Conservation (phyloP, 2,329 filamentous ascomycete species). For the Taxawa tesnikishii region DNA sequence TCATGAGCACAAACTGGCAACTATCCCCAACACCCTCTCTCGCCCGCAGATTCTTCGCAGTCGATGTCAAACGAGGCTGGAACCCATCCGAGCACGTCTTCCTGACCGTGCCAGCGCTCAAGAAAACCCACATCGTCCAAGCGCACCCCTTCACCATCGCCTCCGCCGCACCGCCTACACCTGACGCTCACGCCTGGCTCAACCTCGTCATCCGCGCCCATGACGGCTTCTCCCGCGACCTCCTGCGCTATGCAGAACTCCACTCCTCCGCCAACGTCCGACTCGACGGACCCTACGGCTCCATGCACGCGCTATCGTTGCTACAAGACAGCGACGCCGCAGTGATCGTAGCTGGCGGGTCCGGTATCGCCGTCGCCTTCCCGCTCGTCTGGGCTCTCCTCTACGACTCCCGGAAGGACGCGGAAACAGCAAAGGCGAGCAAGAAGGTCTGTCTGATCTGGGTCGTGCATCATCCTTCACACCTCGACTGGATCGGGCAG, state of each 20-base stretch:
- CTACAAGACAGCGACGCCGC: conserved; percentile 37
- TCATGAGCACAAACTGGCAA: conserved; percentile 35
- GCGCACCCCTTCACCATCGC: conserved; percentile 57
- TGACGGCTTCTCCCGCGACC: conserved; percentile 45
- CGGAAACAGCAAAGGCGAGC: conserved; percentile 10
- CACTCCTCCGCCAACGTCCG: conserved; percentile 34
- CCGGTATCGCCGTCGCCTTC: conserved; percentile 52
- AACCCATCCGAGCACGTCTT: conserved; percentile 52
- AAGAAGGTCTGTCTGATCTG: conserved; percentile 41
- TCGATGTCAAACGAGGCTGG: conserved; percentile 40
- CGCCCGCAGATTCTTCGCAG: conserved; percentile 3
- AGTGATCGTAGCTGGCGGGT: conserved; percentile 50
- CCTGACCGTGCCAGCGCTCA: conserved; percentile 44
- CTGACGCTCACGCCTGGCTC: conserved; percentile 36
- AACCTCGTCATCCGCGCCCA: conserved; percentile 48
- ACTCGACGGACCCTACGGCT: conserved; percentile 56
- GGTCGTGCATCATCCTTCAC: conserved; percentile 42
- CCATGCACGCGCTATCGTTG: conserved; percentile 40
- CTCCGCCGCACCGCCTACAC: conserved; percentile 38
- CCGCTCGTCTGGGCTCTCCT: conserved; percentile 42
- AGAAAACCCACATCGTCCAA: conserved; percentile 41
- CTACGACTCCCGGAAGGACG: conserved; percentile 9
- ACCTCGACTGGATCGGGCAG: conserved; percentile 42
- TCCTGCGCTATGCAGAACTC: conserved; percentile 38
- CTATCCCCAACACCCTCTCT: conserved; percentile 8